A percentile compares a stretch with the other conserved stretches of the same genome.
Evolutionary conservation across 345 rosid species (phyloP).

Genomic region (Aurinia saxatilis): DNA sequence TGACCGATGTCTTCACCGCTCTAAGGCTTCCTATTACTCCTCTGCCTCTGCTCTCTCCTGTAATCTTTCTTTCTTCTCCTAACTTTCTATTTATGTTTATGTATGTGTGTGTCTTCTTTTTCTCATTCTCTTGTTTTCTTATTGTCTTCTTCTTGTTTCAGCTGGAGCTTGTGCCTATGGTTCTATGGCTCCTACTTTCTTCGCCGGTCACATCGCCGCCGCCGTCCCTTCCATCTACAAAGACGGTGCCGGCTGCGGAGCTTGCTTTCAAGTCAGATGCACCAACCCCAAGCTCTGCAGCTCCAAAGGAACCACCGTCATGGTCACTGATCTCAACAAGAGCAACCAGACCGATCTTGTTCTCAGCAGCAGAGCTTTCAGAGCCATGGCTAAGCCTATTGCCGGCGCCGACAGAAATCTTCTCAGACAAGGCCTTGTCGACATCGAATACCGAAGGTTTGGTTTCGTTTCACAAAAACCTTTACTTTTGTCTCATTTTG

Average conservation of each 20-base stretch:
- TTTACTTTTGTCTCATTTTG: not conserved
- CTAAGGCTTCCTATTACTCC: slow-evolving; percentile 70
- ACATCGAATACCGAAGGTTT: slow-evolving; percentile 78
- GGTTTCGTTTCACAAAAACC: not conserved
- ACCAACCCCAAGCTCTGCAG: slow-evolving; percentile 47
- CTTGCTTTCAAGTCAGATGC: slow-evolving; percentile 93
- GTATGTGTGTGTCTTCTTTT: slow-evolving; percentile 15
- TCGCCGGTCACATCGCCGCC: slow-evolving; percentile 66
- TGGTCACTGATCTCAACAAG: slow-evolving; percentile 59
- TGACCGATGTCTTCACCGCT: slow-evolving; percentile 70
- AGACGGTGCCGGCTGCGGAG: slow-evolving; percentile 85
- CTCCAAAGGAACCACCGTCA: slow-evolving; percentile 56
- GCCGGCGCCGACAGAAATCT: slow-evolving; percentile 38
- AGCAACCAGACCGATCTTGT: slow-evolving; percentile 66
- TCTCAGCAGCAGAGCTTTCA: slow-evolving; percentile 76
- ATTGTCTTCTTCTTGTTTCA: no score
- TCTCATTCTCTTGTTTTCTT: slow-evolving; percentile 13
- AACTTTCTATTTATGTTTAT: not conserved
- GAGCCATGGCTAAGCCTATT: slow-evolving; percentile 58
- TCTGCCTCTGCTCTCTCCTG: slow-evolving; percentile 61
- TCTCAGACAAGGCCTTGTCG: slow-evolving; percentile 54
- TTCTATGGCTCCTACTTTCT: slow-evolving; percentile 55
- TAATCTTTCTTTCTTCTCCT: slow-evolving; percentile 14
- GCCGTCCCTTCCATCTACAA: slow-evolving; percentile 66
- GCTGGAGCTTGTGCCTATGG: slow-evolving; percentile 97